phyloP scores from a whole-genome alignment of 306 rosid genomes.

The Hippophae rhamnoides region DNA sequence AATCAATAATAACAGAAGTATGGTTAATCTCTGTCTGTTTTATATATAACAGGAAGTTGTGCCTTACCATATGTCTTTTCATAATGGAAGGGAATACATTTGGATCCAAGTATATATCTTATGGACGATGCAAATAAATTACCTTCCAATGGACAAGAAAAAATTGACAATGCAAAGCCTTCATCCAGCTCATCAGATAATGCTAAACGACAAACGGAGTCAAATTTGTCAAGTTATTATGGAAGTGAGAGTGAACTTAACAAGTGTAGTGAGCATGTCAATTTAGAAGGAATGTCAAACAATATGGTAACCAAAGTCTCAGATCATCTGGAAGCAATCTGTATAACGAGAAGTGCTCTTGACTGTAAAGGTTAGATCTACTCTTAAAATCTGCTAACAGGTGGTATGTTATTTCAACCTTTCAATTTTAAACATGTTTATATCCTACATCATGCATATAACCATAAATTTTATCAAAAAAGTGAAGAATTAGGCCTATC shows the following conservation, averaged over 20 bases:
- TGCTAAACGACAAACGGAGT: slow-evolving; percentile 23
- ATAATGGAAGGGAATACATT: slow-evolving; percentile 70
- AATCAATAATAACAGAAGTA: slow-evolving; percentile 93
- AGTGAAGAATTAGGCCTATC: slow-evolving; percentile 2
- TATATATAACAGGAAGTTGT: neutral
- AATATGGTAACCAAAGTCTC: slow-evolving; percentile 35
- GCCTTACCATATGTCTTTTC: neutral
- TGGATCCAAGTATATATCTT: slow-evolving; percentile 95
- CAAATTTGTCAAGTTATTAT: slow-evolving; percentile 17
- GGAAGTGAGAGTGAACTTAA: slow-evolving; percentile 21
- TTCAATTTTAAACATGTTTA: neutral
- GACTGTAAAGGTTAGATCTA: slow-evolving; percentile 38
- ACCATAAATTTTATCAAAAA: neutral
- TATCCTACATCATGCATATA: neutral
- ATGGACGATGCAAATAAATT: slow-evolving; percentile 78
- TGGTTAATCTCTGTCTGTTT: neutral
- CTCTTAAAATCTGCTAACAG: slow-evolving; percentile 8
- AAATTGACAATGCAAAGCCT: slow-evolving; percentile 36
- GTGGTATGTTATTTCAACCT: slow-evolving; percentile 9
- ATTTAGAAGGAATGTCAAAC: slow-evolving; percentile 27
- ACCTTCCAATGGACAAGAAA: slow-evolving; percentile 23
- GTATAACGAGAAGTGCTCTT: slow-evolving; percentile 27
- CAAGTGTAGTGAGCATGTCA: slow-evolving; percentile 19
- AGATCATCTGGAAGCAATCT: slow-evolving; percentile 33
- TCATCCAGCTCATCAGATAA: slow-evolving; percentile 30